Evolutionary conservation across 1,284 basidiomycete species (phyloP).

Genomic region (Pseudozyma flocculosa): DNA sequence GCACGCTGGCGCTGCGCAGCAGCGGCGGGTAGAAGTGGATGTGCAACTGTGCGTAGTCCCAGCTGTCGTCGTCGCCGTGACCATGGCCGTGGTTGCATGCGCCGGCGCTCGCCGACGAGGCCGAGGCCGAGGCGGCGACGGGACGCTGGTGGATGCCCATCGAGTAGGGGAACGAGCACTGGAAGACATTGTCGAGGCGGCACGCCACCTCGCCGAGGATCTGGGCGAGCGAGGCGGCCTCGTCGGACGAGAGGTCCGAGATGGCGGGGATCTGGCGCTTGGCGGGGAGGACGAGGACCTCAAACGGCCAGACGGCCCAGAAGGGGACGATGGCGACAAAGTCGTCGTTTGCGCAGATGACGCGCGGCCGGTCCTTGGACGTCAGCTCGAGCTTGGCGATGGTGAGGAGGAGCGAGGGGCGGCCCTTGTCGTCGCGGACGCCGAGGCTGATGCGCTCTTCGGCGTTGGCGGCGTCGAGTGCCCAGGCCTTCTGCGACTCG

Average conservation of each 20-base stretch:
- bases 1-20: slow-evolving; percentile 75
- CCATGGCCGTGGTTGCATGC: slow-evolving; percentile 48
- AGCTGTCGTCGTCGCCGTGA: slow-evolving; percentile 59
- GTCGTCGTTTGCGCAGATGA: slow-evolving; percentile 72
- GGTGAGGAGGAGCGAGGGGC: slow-evolving; percentile 77
- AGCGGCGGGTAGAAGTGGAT: slow-evolving; percentile 87
- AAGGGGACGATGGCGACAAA: slow-evolving; percentile 89
- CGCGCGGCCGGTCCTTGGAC: slow-evolving; percentile 63
- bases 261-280: slow-evolving; percentile 43
- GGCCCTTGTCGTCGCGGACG: slow-evolving; percentile 67
- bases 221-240: slow-evolving; percentile 60
- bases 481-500: slow-evolving; percentile 38
- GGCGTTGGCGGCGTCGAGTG: slow-evolving; percentile 24
- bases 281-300: slow-evolving; percentile 64
- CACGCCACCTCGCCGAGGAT: slow-evolving; percentile 50
- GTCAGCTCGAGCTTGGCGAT: slow-evolving; percentile 74
- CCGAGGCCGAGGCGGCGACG: slow-evolving; percentile 60
- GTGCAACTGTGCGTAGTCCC: slow-evolving; percentile 72
- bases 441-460: slow-evolving; percentile 19
- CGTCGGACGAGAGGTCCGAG: slow-evolving; percentile 31
- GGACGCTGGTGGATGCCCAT: slow-evolving; percentile 79
- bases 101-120: no score
- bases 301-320: slow-evolving; percentile 97
- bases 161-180: slow-evolving; percentile 87
- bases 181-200: slow-evolving; percentile 55